Evolutionary conservation across 345 rosid species (phyloP).

Genomic region (Citrus unshiu): DNA sequence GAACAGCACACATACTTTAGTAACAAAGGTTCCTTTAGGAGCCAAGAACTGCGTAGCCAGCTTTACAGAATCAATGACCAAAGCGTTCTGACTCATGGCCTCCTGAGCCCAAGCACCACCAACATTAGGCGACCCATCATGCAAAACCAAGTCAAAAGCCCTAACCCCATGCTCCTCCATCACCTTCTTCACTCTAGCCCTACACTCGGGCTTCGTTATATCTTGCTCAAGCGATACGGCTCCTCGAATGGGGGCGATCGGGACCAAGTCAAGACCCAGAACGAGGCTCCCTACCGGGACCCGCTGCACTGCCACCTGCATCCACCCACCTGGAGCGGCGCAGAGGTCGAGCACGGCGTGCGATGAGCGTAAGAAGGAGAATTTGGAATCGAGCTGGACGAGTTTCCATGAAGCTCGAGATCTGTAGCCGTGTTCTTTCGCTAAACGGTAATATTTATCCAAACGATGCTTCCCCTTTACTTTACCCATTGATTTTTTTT

Average conservation of each 20-base stretch:
- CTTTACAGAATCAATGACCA: slow-evolving; percentile 82
- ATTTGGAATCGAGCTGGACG: slow-evolving; percentile 72
- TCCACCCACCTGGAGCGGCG: slow-evolving; percentile 98
- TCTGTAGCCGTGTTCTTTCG: slow-evolving; percentile 92
- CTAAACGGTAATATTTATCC: slow-evolving; percentile 74
- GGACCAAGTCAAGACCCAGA: slow-evolving; percentile 79
- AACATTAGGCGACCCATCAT: slow-evolving; percentile 92
- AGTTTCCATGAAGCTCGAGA: slow-evolving; percentile 95
- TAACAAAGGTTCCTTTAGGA: slow-evolving; percentile 70
- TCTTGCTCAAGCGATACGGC: slow-evolving; percentile 73
- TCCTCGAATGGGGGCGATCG: slow-evolving; percentile 65
- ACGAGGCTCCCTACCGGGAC: slow-evolving; percentile 89
- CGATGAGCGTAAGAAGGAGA: slow-evolving; percentile 56
- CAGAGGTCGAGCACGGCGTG: slow-evolving; percentile 89
- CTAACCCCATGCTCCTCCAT: slow-evolving; percentile 58
- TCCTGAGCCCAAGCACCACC: slow-evolving; percentile 97
- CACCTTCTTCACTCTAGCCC: slow-evolving; percentile 54
- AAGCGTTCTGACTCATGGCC: slow-evolving; percentile 83
- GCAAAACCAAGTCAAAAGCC: slow-evolving; percentile 75
- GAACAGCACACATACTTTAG: slow-evolving; percentile 47
- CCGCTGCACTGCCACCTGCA: slow-evolving; percentile 92
- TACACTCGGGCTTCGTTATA: slow-evolving; percentile 78
- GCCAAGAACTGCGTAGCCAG: slow-evolving; percentile 81
- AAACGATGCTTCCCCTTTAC: slow-evolving; percentile 80
- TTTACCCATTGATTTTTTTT: slow-evolving; percentile 46